Conservation (phyloP, 2,329 filamentous ascomycete genomes). For the Verticillium zaregamsianum region DNA sequence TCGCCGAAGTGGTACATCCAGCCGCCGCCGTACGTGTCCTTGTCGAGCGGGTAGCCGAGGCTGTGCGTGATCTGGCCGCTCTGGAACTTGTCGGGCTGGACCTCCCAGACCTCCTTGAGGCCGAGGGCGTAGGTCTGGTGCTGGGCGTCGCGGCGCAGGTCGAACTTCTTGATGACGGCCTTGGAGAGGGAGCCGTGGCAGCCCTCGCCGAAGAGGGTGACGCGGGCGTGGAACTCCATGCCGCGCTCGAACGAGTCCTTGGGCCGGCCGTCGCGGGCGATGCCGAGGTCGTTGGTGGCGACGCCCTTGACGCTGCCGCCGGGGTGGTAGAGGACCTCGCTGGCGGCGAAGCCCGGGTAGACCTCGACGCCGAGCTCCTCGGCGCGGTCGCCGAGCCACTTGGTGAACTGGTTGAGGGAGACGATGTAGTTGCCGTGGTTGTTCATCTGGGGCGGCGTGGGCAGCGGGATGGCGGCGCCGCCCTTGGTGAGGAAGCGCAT, state of each 20-base stretch:
- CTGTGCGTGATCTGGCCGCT: constrained; percentile 83
- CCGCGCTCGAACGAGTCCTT: constrained; percentile 92
- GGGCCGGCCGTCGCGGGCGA: constrained; percentile 74
- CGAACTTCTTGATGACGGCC: constrained; percentile 91
- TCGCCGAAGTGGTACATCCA: constrained; percentile 99
- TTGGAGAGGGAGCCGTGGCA: constrained; percentile 95
- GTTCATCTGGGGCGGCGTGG: constrained; percentile 93
- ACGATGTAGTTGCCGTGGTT: constrained; percentile 98
- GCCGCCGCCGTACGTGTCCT: constrained; percentile 91
- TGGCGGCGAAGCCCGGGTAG: constrained; percentile 92
- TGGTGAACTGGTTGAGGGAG: constrained; percentile 88
- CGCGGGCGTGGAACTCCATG: constrained; percentile 95
- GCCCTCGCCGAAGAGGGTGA: constrained; percentile 90
- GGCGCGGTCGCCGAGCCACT: constrained; percentile 94
- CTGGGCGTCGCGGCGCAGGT: constrained; percentile 82
- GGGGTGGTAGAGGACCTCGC: constrained; percentile 80
- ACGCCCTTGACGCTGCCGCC: constrained; percentile 92
- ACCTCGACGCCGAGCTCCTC: constrained; percentile 95
- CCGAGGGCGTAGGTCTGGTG: constrained; percentile 94
- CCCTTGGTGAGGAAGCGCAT: constrained; percentile 90
- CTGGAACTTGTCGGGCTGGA: constrained; percentile 87
- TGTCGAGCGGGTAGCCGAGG: constrained; percentile 85
- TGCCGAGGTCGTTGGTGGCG: constrained; percentile 90
- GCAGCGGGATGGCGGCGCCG: constrained; percentile 70
- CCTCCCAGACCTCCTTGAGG: constrained; percentile 96